phyloP scores from a whole-genome alignment of 495 filamentous ascomycete genomes.

The Trichoderma virens region DNA sequence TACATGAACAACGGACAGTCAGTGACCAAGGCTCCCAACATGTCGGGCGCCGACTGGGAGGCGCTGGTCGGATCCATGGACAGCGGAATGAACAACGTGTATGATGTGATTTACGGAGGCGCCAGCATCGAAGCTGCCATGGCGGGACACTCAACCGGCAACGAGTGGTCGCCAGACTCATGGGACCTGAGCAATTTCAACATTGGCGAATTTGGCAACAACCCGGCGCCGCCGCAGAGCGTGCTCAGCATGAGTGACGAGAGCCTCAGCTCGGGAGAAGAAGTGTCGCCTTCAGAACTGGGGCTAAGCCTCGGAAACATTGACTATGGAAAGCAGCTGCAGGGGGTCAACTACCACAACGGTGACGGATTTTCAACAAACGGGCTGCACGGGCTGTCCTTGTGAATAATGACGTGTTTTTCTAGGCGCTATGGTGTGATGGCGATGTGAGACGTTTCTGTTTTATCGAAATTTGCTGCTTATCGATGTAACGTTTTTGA shows the following conservation, averaged over 20 bases:
- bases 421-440: not conserved
- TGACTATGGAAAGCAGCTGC: slow-evolving; percentile 19
- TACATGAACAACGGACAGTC: slow-evolving; percentile 22
- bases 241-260: slow-evolving; percentile 72
- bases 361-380: slow-evolving; percentile 2
- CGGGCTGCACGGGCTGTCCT: not conserved
- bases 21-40: slow-evolving; percentile 25
- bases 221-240: slow-evolving; percentile 49
- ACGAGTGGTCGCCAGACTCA: slow-evolving; percentile 46
- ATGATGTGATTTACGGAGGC: slow-evolving; percentile 76
- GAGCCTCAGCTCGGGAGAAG: slow-evolving; percentile 53
- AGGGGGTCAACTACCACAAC: slow-evolving; percentile 4
- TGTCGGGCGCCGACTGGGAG: slow-evolving; percentile 70
- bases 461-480: not conserved
- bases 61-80: slow-evolving; percentile 69
- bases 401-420: slow-evolving; percentile 1
- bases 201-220: slow-evolving; percentile 33
- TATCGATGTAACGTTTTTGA: not conserved
- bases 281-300: slow-evolving; percentile 29
- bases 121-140: slow-evolving; percentile 36
- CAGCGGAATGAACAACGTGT: slow-evolving; percentile 68
- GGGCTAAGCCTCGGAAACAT: slow-evolving; percentile 28
- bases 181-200: slow-evolving; percentile 45
- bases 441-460: not conserved
- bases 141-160: not conserved